These are phyloP conservation scores for Eucalyptus curtisii DNA, from an alignment of 345 rosid genomes.

Conservation along the genomic window DNA sequence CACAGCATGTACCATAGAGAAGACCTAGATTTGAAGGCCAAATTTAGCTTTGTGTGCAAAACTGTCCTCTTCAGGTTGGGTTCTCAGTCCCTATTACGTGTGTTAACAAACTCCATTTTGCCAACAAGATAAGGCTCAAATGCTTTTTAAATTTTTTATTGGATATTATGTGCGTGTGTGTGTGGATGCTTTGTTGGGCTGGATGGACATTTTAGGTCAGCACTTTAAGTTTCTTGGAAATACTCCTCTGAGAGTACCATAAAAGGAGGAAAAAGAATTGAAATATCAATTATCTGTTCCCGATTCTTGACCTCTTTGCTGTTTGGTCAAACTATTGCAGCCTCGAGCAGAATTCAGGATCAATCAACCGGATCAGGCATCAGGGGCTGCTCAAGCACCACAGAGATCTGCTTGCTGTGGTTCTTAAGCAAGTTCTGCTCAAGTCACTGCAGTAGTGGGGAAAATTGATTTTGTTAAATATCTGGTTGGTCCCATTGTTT, in stretches of 20 bases:
- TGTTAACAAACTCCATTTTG: neutral
- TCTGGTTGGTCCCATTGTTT: constrained; percentile 15
- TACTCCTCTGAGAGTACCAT: neutral
- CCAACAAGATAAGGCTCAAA: neutral
- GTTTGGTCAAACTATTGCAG: constrained; percentile 11
- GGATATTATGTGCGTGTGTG: neutral
- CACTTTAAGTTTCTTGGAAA: neutral
- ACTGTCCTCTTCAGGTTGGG: neutral
- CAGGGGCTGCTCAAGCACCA: constrained; percentile 12
- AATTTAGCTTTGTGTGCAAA: neutral
- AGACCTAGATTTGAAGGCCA: neutral
- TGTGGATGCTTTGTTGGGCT: neutral
- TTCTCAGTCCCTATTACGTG: neutral
- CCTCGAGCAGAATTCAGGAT: constrained; percentile 44
- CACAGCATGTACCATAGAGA: neutral
- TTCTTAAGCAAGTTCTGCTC: constrained; percentile 8
- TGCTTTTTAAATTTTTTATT: neutral
- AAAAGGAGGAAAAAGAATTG: neutral
- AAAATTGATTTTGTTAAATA: constrained; percentile 28
- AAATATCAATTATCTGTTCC: neutral
- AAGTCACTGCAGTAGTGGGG: constrained; percentile 3
- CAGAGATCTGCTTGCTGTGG: constrained; percentile 51
- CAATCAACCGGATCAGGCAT: constrained; percentile 33
- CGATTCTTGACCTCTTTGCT: neutral
- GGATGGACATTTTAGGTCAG: neutral